Percentiles rank a stretch among this genome's conserved stretches.
Evolutionary conservation across 2,329 filamentous ascomycete species (phyloP).

Genomic region (Diaporthe ilicicola): DNA sequence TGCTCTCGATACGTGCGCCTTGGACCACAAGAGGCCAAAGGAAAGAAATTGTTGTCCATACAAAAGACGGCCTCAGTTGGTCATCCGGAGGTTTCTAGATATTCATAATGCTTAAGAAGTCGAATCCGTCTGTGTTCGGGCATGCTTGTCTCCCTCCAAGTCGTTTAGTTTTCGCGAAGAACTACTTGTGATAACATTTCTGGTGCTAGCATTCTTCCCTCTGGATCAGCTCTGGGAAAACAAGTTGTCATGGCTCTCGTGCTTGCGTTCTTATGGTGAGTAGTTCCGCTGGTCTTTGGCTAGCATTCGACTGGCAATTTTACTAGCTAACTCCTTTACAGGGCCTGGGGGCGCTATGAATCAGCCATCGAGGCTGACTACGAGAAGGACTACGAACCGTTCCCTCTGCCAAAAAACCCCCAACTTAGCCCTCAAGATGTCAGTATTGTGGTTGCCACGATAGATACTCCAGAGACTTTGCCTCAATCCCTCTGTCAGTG

Average conservation of each 20-base stretch:
- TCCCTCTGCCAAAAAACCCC: not conserved
- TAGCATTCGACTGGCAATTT: rapidly evolving
- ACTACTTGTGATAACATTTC: not conserved
- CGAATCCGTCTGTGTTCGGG: no score
- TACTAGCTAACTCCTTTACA: not conserved
- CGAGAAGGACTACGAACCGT: not conserved
- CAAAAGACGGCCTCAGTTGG: not conserved
- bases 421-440: not conserved
- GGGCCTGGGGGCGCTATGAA: not conserved
- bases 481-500: not conserved
- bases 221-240: not conserved
- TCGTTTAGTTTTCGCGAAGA: no score
- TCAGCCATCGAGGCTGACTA: not conserved
- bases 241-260: not conserved
- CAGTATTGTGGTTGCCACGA: conserved; percentile 11
- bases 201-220: no score
- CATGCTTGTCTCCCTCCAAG: no score
- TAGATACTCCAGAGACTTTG: not conserved
- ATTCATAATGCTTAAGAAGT: no score
- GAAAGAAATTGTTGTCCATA: not conserved
- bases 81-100: not conserved
- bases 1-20: not conserved
- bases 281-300: no score
- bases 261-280: not conserved
- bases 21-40: not conserved